Base-by-base conservation (phyloP, 139 green algal species). In the Coccomyxa sp. region DNA sequence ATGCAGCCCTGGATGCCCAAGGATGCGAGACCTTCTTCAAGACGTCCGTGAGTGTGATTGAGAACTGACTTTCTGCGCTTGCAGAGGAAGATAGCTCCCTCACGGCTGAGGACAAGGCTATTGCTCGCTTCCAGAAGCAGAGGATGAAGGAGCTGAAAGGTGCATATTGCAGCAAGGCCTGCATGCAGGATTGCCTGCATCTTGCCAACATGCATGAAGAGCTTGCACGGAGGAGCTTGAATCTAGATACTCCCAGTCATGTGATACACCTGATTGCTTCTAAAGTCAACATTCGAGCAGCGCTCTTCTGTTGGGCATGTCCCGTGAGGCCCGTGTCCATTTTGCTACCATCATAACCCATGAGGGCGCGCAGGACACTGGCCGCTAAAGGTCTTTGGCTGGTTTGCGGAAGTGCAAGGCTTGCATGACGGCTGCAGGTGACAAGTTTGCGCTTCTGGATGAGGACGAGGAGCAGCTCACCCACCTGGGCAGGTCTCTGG, bases 51-150 rank as follows among this genome's bases (percentile, higher is more conserved):
- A 24, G 7, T 35, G 33, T 29, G 55, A 24, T 27, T 55, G 8
- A 6, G 38, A 44, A 68, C 58, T 27, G 14, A 58, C 14, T 58
- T 69, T 35, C 7, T 41, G 33, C 34, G 10, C 16, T 1, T 79
- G 72, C 85, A 92, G 95, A 98, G 87, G 84, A 90, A 35, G 92
- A 98, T 79, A 86, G 90, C 0, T 74, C 34, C 36, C 78, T 98
- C 6, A 93, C 87, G 3, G 86, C 92, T 58, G 91, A 97, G 40
- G 95, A 97, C 40, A 90, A 89, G 75, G 91, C 92, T 0, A 84
- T 99, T 6, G 84, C 90, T 33, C 88, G 95, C 2, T 93, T 98
- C 79, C 89, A 94, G 77, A 89, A 87, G 71, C 86, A 97, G 85
- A 89, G 95, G 29, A 73, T 95, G 36, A 77, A 82, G 35, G 84